These are phyloP conservation scores for Xylaria telfairii DNA, from an alignment of 495 filamentous ascomycete genomes.

Conservation along the genomic window DNA sequence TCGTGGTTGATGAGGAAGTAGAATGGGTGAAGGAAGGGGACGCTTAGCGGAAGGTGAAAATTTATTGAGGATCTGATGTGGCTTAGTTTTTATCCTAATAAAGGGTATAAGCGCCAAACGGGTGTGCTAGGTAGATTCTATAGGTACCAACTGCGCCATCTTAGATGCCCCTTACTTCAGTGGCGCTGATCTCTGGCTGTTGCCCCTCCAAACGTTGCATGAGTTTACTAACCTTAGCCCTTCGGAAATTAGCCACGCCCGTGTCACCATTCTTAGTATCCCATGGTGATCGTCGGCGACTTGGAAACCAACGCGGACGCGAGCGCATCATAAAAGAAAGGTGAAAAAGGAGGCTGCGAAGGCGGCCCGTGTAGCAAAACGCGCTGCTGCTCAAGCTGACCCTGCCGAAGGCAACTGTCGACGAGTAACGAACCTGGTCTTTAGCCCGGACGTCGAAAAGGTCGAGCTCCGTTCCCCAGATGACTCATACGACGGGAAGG, in stretches of 20 bases:
- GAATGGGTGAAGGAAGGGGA: too few relatives aligned
- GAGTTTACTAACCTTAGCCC: not conserved
- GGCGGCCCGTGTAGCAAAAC: constrained; percentile 57
- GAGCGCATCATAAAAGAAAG: constrained; percentile 54
- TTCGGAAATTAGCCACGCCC: not conserved
- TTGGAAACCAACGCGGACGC: not conserved
- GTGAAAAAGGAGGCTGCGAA: constrained; percentile 58
- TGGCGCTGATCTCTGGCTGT: not conserved
- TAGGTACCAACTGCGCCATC: not conserved
- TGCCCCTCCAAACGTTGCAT: not conserved
- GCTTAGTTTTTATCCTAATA: not conserved
- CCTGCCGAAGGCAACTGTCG: constrained; percentile 76
- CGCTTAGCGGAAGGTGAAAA: not conserved
- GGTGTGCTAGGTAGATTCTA: not conserved
- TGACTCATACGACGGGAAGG: constrained; percentile 70
- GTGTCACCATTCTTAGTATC: not conserved
- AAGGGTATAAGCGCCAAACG: not conserved
- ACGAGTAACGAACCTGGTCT: constrained; percentile 39
- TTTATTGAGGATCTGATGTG: not conserved
- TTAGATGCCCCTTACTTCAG: not conserved
- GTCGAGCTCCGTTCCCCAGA: constrained; percentile 60
- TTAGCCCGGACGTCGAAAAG: constrained; percentile 47
- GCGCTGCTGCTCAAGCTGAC: constrained; percentile 57
- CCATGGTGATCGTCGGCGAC: not conserved
- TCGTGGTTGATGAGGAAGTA: not conserved